Conservation (phyloP, 768 basidiomycete species). For the Agrocybe praecox region DNA sequence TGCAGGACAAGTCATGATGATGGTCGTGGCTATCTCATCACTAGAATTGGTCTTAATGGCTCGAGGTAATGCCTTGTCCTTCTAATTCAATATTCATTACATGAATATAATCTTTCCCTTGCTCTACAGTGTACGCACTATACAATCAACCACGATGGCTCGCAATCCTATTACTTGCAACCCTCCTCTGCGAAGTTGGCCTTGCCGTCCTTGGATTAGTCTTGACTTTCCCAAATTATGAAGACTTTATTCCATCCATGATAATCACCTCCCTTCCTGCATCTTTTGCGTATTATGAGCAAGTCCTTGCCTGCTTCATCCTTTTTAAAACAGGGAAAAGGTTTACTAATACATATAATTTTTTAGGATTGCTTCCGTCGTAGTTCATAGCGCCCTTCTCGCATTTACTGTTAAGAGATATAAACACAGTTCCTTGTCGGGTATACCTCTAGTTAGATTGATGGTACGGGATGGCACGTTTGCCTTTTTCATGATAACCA, state of each 20-base stretch:
- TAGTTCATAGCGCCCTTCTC: slow-evolving; percentile 21
- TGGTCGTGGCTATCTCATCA: slow-evolving; percentile 19
- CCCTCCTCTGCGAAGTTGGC: not conserved
- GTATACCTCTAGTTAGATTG: slow-evolving; percentile 21
- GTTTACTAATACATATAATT: not conserved
- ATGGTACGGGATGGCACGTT: slow-evolving; percentile 27
- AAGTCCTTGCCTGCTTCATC: not conserved
- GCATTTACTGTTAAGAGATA: slow-evolving; percentile 22
- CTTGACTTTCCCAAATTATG: not conserved
- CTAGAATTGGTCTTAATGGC: slow-evolving; percentile 33
- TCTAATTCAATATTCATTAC: not conserved
- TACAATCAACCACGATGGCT: not conserved
- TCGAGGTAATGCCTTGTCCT: slow-evolving; percentile 21
- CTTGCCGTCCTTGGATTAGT: not conserved
- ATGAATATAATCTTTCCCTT: not conserved
- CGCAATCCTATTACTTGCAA: not conserved
- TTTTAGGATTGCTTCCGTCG: slow-evolving; percentile 18
- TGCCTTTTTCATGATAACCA: slow-evolving; percentile 19
- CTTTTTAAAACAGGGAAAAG: no score
- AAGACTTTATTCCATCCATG: not conserved
- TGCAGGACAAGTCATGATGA: slow-evolving; percentile 25
- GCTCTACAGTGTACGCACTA: not conserved
- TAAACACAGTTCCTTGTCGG: slow-evolving; percentile 16
- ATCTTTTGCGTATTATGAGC: slow-evolving; percentile 22
- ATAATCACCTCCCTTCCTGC: not conserved